Base-by-base conservation (phyloP, 2,329 filamentous ascomycete species). In the Cyclaneusma minus region DNA sequence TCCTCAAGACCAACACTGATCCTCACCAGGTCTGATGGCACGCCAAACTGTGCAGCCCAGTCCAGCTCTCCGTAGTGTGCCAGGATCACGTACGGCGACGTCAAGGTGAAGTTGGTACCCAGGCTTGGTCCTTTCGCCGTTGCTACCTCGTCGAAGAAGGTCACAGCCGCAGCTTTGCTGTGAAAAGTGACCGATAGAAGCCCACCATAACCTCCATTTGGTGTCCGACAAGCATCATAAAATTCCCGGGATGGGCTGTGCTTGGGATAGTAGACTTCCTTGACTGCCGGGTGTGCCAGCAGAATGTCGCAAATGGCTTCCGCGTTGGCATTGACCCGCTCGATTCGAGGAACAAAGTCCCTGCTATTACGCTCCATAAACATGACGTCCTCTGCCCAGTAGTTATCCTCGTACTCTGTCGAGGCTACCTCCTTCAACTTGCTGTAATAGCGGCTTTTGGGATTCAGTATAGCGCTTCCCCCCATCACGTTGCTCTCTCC, bases 401-500 rank as follows among this genome's bases (percentile, higher is more conserved):
- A 84, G 29, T 80, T 84, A 49, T 94, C 83, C 52, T 92, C 81
- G 47, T 79, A 89, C 22, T 79, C 68, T 6, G 51, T 48, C 4
- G 55, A 52, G 47, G 81, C 68, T n/a, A 62, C 60, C 4, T 57
- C 46, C 46, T 83, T 87, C n/a, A 98, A 52, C 1, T 54, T 40
- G 3, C 48, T 29, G 49, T 93, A 93, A 52, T 76, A 78, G 23
- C 56, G 68, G n/a, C 73, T 60, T 30, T 73, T 66, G 1, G 68
- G 68, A 42, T 75, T 75, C 23, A 75, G 47, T 28, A 75, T 67
- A 23, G 63, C 55, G 36, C 75, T 79, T 29, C 89, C 89, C 31
- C 85, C 89, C 87, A 95, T 95, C 38, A 98, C 89, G 50, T 98
- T 95, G 50, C 82, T 89, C 52, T 94, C 89, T 26, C 89, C 89